Evolutionary conservation across 2,329 filamentous ascomycete genomes (phyloP).

Genomic region (Penicillium sp.): DNA sequence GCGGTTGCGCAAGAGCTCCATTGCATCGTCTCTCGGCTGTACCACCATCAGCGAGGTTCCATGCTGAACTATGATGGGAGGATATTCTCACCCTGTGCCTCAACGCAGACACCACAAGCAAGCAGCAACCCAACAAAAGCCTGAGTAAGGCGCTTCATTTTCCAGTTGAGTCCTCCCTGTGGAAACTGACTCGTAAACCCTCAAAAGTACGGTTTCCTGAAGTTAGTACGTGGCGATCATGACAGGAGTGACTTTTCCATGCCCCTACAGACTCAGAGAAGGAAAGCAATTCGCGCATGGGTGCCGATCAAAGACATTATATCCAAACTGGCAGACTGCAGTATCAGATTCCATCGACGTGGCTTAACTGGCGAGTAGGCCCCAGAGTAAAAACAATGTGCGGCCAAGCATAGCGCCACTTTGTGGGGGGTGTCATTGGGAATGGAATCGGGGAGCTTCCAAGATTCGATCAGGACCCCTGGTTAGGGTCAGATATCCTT

Average conservation of each 20-base stretch:
- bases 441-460: constrained; percentile 15
- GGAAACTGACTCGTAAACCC: not conserved
- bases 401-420: constrained; percentile 16
- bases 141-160: constrained; percentile 17
- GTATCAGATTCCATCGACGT: not conserved
- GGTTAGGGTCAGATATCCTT: not conserved
- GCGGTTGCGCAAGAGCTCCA: constrained; percentile 34
- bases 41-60: constrained; percentile 16
- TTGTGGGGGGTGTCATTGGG: constrained; percentile 16
- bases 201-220: not conserved
- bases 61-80: not conserved
- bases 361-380: not conserved
- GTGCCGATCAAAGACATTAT: constrained; percentile 25
- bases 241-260: constrained; percentile 7
- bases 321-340: constrained; percentile 4
- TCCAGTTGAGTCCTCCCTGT: not conserved
- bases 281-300: not conserved
- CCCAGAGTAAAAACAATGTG: constrained; percentile 13
- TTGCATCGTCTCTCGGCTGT: constrained; percentile 5
- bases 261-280: constrained; percentile 8
- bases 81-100: constrained; percentile 25
- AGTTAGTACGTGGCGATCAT: constrained; percentile 12
- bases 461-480: not conserved
- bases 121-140: constrained; percentile 15
- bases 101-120: constrained; percentile 18